Base-by-base conservation (phyloP, 2,329 filamentous ascomycete species). In the Penicillium sclerotigenum region DNA sequence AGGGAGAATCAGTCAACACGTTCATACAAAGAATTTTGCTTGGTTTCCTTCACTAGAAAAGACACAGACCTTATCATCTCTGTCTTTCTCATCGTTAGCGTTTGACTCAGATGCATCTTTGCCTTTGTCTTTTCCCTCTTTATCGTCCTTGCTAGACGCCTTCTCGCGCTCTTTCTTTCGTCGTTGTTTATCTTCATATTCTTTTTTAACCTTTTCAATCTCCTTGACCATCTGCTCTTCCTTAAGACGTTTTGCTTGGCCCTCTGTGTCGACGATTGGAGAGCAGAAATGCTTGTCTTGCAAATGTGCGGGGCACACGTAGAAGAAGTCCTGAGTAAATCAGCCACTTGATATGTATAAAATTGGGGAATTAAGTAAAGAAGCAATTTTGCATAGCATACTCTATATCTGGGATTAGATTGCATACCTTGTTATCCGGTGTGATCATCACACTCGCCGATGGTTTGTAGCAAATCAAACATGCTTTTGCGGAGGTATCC, bases 391-490 rank as follows among this genome's bases (percentile, higher is more conserved):
- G 8, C 28, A 16, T 4, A 13, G 3, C 22, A 16, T 22, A 18
- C 3, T 2, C 10, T 4, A 34, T 4, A 34, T 20, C 3, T 2
- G 5, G 20, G 10, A 24, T 9, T 6, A 43, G 7, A 16, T 47
- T n/a, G 5, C 52, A 48, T 65, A 94, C 92, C 85, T 93, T 94
- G 68, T 90, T 92, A 67, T 95, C 91, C 0, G 89, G 84, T 9
- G 91, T 95, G 64, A 96, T 90, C 52, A 99, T 80, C 18, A 97
- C 93, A 62, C 88, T 95, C 7, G 87, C 85, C 57, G 87, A 91
- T 9, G 89, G 88, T 75, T 94, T 96, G 79, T 88, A 95, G 80
- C 94, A 97, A 60, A 97, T 85, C 74, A 91, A 88, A 75, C 94
- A 99, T 47, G 90, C 81, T 75, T 90, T 96, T 13, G 90, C 83